Percentiles rank a stretch among this genome's conserved stretches.
Conservation (phyloP, 2,329 filamentous ascomycete species). For the Fusarium penzigii region DNA sequence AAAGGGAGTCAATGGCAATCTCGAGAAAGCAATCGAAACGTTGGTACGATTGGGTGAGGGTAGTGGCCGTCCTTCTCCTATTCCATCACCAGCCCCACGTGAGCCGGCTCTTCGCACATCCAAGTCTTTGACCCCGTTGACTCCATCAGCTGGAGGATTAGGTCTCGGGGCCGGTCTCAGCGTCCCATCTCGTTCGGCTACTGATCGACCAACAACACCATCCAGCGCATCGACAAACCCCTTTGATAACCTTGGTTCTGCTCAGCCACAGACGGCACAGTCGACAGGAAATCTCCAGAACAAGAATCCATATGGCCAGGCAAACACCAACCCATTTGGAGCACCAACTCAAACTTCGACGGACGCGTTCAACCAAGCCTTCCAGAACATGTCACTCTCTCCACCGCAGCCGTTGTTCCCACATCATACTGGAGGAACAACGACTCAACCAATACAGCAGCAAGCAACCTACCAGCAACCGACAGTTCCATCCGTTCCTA, state of each 20-base stretch:
- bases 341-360: conserved; percentile 38
- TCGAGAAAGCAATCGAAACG: conserved; percentile 84
- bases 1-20: conserved; percentile 78
- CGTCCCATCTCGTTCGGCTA: conserved; percentile 30
- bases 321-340: conserved; percentile 67
- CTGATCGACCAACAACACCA: conserved; percentile 40
- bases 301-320: conserved; percentile 55
- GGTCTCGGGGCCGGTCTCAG: conserved; percentile 36
- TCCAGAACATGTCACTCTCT: conserved; percentile 74
- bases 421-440: conserved; percentile 69
- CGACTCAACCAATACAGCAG: conserved; percentile 41
- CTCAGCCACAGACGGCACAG: conserved; percentile 63
- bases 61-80: conserved; percentile 40
- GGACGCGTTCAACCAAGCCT: conserved; percentile 62
- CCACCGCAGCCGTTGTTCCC: conserved; percentile 66
- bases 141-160: conserved; percentile 35
- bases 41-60: conserved; percentile 81
- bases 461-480: conserved; percentile 46
- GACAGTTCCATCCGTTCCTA: conserved; percentile 44
- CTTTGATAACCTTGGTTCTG: conserved; percentile 60
- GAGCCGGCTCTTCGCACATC: conserved; percentile 50
- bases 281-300: conserved; percentile 63
- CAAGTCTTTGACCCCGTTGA: conserved; percentile 56
- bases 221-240: conserved; percentile 62
- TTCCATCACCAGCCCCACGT: conserved; percentile 43